Conservation (phyloP, 139 green algal genomes). For the Chlorella sorokiniana region DNA sequence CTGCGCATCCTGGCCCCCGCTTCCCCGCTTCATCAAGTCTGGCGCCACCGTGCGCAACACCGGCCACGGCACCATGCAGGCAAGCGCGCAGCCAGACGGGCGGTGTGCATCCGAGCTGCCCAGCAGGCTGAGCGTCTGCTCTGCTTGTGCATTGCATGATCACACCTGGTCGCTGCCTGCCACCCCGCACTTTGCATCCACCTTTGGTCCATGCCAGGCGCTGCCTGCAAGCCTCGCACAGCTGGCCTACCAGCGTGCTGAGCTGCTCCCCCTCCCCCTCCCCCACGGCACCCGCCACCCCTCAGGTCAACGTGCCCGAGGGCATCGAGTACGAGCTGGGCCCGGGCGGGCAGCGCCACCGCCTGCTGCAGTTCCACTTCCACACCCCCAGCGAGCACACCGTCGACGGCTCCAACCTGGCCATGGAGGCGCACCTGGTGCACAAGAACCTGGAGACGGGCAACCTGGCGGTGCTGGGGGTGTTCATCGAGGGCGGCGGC, state of each 20-base stretch:
- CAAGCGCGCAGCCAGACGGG: background rate
- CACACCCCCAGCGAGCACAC: constrained; percentile 32
- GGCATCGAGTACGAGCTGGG: constrained; percentile 28
- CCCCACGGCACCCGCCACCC: background rate
- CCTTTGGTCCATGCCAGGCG: background rate
- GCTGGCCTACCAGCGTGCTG: too few species aligned
- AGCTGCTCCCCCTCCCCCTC: background rate
- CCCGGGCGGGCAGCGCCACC: constrained; percentile 13
- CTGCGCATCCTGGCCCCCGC: constrained; percentile 9
- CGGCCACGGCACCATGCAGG: constrained; percentile 27
- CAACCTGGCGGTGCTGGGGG: constrained; percentile 36
- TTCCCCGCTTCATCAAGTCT: constrained; percentile 34
- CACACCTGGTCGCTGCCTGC: background rate
- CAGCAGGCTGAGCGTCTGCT: too few species aligned
- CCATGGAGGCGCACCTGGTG: constrained; percentile 87
- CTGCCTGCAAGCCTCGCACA: too few species aligned
- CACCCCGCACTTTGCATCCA: background rate
- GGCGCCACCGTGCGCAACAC: constrained; percentile 20
- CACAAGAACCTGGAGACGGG: constrained; percentile 64
- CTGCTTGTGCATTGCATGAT: too few species aligned
- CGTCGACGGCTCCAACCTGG: constrained; percentile 15
- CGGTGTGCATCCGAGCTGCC: too few species aligned
- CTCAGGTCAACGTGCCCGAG: constrained; percentile 17
- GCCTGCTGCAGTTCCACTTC: constrained; percentile 37
- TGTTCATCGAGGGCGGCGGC: constrained; percentile 30